phyloP scores from a whole-genome alignment of 2,329 filamentous ascomycete species.

The Juglanconis oblonga region DNA sequence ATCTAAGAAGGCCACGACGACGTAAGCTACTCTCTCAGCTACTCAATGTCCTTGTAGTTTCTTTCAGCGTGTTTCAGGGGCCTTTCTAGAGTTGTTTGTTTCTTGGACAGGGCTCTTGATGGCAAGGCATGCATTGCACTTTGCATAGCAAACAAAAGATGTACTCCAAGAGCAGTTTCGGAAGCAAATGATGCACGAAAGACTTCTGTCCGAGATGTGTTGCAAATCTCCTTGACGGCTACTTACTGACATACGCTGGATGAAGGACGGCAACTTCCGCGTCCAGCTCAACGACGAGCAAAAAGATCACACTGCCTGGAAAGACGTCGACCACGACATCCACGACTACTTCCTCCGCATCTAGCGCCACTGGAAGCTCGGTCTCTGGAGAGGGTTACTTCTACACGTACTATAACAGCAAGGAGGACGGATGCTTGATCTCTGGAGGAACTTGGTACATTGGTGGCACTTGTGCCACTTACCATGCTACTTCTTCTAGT shows the following conservation, averaged over 20 bases:
- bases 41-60: too few relatives aligned
- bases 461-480: constrained; percentile 65
- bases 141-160: too few relatives aligned
- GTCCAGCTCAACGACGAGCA: neutral
- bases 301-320: constrained; percentile 1
- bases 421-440: constrained; percentile 64
- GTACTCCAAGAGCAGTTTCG: too few relatives aligned
- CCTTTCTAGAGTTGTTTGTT: too few relatives aligned
- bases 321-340: constrained; percentile 27
- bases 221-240: too few relatives aligned
- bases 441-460: constrained; percentile 65
- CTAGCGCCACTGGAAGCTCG: constrained; percentile 30
- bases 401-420: constrained; percentile 49
- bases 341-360: constrained; percentile 30
- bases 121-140: too few relatives aligned
- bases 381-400: constrained; percentile 57
- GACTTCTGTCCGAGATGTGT: too few relatives aligned
- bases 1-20: neutral
- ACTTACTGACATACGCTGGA: neutral
- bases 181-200: too few relatives aligned
- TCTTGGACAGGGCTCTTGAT: too few relatives aligned
- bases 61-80: too few relatives aligned
- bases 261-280: neutral
- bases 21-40: neutral
- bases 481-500: constrained; percentile 47